These are phyloP conservation scores for Agaricales sp. DNA, from an alignment of 1,284 basidiomycete genomes.

Conservation along the genomic window DNA sequence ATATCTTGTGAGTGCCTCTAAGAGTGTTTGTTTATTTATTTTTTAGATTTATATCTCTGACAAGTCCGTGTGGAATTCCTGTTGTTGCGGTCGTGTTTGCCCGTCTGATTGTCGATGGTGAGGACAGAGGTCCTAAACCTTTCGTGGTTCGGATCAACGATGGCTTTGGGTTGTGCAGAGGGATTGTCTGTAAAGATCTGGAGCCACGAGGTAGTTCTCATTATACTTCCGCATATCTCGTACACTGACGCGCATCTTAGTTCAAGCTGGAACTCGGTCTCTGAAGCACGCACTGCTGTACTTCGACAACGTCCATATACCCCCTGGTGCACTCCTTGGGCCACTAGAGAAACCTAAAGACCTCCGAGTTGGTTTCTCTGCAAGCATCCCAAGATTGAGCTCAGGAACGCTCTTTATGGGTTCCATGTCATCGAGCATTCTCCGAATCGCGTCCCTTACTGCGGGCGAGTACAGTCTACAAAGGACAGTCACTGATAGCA, in stretches of 20 bases:
- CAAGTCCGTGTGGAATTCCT: conserved; percentile 21
- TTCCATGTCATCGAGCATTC: conserved; percentile 18
- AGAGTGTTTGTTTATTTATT: conserved; percentile 20
- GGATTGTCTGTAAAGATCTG: conserved; percentile 17
- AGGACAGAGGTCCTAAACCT: conserved; percentile 16
- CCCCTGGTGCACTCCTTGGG: conserved; percentile 25
- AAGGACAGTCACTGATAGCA: conserved; percentile 19
- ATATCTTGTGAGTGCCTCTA: conserved; percentile 5
- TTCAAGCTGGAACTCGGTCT: conserved; percentile 20
- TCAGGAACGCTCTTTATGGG: conserved; percentile 27
- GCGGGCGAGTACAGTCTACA: conserved; percentile 27
- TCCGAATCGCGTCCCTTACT: conserved; percentile 23
- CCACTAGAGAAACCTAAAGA: conserved; percentile 16
- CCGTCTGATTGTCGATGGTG: conserved; percentile 13
- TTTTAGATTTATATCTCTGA: conserved; percentile 36
- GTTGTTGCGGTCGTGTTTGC: conserved; percentile 21
- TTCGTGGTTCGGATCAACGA: conserved; percentile 22
- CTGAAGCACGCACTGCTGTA: conserved; percentile 28
- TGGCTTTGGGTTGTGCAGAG: conserved; percentile 16
- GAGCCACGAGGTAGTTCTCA: not conserved
- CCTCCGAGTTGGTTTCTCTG: conserved; percentile 20
- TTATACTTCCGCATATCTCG: too few species aligned
- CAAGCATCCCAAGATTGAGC: conserved; percentile 25
- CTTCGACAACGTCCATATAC: conserved; percentile 27
- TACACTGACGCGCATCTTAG: too few species aligned